Percentiles rank a stretch among this genome's conserved stretches.
Conservation (phyloP, 306 rosid genomes). For the Trifolium repens region DNA sequence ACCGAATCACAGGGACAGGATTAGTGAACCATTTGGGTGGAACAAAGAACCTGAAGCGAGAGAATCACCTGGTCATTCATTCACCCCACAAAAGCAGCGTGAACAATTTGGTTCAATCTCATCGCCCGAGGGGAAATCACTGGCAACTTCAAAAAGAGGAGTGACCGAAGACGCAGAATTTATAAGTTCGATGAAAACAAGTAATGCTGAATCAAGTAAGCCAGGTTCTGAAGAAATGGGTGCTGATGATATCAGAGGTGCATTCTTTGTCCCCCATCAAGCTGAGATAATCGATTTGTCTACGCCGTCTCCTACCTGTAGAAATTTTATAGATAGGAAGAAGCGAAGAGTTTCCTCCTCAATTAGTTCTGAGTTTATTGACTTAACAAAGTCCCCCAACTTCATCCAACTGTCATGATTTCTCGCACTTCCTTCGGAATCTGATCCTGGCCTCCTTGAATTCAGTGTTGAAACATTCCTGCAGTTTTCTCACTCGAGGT, state of each 20-base stretch:
- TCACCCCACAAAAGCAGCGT: slow-evolving; percentile 33
- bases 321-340: slow-evolving; percentile 50
- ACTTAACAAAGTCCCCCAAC: slow-evolving; percentile 76
- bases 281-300: slow-evolving; percentile 77
- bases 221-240: slow-evolving; percentile 39
- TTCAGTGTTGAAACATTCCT: no score
- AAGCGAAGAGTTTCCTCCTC: slow-evolving; percentile 62
- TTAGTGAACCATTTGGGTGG: no score
- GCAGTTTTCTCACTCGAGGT: no score
- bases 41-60: slow-evolving; percentile 26
- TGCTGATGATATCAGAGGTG: slow-evolving; percentile 28
- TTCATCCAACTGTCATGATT: slow-evolving; percentile 62
- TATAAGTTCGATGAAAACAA: slow-evolving; percentile 8
- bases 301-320: slow-evolving; percentile 76
- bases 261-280: slow-evolving; percentile 42
- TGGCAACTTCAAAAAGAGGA: slow-evolving; percentile 30
- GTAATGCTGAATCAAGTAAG: slow-evolving; percentile 36
- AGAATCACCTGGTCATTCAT: slow-evolving; percentile 37
- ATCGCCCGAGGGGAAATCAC: slow-evolving; percentile 31
- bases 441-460: no score
- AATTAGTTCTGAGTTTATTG: slow-evolving; percentile 57
- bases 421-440: background rate
- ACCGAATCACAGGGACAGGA: background rate
- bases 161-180: slow-evolving; percentile 31
- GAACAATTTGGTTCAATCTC: slow-evolving; percentile 35